Base-by-base conservation (phyloP, 768 basidiomycete genomes). In the Hortiboletus flavorubellus region DNA sequence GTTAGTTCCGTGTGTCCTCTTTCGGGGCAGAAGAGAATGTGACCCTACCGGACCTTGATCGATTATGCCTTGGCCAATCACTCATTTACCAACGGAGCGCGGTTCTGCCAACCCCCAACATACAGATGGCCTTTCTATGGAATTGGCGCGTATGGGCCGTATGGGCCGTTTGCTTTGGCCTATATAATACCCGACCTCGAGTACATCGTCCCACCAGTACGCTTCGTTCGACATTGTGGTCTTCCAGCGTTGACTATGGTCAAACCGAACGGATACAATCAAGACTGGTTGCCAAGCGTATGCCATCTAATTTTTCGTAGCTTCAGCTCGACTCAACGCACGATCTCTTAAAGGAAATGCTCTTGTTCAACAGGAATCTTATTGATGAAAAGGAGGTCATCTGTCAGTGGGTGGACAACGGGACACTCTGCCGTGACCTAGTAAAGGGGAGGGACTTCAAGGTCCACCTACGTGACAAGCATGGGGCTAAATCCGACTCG, bases 331-430 rank as follows among this genome's bases (percentile, higher is more conserved):
- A 26, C 44, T 40, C 14, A 39, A 44, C 34, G 14, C 12, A 1
- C 21, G 2, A 8, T 8, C 8, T 5, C 3, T 31, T 0, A 3
- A 35, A 52, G 56, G 57, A 51, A 42, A 46, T 37, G 30, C 59
- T 41, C 18, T 4, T 14, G 2, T 51, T 51, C 8, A 41, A 51
- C 9, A 18, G 38, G 2, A 14, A 7, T 35, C 14, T 38, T 18
- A 16, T 44, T 11, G 56, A 45, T 9, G 34, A 46, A 26, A n/a
- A 14, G 2, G 56, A 41, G 16, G 26, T 58, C 12, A 15, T 21
- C 30, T 58, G 57, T n/a, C 45, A 37, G 6, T 58, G 56, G 57
- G 34, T 23, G 5, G 43, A 51, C 7, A 23, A 21, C 21, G 16
- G 5, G 38, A 45, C 33, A 15, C 2, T 30, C 33, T 58, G 56